These are phyloP conservation scores for Oryza punctata DNA, from an alignment of 176 grass and related monocot genomes.

Conservation along the genomic window DNA sequence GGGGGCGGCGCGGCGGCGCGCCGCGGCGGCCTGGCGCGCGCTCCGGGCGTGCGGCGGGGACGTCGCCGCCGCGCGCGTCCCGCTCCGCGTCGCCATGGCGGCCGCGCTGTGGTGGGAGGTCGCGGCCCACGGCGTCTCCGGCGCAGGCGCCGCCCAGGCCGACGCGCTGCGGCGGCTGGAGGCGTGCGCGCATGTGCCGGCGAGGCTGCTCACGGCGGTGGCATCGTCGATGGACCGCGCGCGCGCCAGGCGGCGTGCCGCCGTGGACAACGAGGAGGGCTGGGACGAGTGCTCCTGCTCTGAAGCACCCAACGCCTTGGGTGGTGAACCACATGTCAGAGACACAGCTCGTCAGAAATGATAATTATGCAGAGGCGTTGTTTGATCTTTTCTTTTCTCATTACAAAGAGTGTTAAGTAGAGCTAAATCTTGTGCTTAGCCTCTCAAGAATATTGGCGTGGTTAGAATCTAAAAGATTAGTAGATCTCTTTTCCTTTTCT, in stretches of 20 bases:
- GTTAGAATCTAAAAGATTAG: not conserved
- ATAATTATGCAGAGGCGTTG: not conserved
- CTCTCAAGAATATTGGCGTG: not conserved
- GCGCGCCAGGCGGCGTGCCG: slow-evolving; percentile 25
- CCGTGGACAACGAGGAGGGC: slow-evolving; percentile 42
- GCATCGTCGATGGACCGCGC: slow-evolving; percentile 41
- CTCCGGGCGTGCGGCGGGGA: not conserved
- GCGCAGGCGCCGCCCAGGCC: not conserved
- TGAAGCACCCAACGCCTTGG: not conserved
- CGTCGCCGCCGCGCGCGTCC: not conserved
- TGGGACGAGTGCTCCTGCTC: slow-evolving; percentile 61
- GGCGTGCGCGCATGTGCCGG: slow-evolving; percentile 51
- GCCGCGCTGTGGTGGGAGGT: slow-evolving; percentile 51
- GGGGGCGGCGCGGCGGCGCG: not conserved
- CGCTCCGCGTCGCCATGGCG: slow-evolving; percentile 44
- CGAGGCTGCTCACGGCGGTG: slow-evolving; percentile 26
- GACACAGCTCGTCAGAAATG: not conserved
- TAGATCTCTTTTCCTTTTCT: not conserved
- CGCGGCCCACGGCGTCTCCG: not conserved
- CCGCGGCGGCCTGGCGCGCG: slow-evolving; percentile 10
- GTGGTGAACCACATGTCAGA: not conserved
- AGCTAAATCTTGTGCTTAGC: slow-evolving; percentile 10
- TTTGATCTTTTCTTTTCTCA: not conserved
- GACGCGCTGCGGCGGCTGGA: slow-evolving; percentile 40
- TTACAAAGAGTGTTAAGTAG: not conserved